Evolutionary conservation across 495 filamentous ascomycete genomes (phyloP).

Genomic region (Neurospora sp.): DNA sequence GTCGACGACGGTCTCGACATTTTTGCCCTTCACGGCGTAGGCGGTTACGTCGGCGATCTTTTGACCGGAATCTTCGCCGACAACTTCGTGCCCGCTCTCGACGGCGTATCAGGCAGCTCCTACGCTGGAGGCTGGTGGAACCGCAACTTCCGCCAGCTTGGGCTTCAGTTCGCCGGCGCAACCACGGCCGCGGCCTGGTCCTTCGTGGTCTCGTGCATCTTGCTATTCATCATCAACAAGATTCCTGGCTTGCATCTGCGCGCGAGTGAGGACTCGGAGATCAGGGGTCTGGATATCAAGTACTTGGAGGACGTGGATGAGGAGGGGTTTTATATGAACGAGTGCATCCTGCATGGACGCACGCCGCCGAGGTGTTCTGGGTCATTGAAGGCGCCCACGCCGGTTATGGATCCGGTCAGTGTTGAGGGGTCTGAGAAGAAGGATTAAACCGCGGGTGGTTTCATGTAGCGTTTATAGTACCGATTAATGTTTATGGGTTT

Average conservation of each 20-base stretch:
- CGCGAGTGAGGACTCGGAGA: constrained; percentile 61
- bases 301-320: constrained; percentile 12
- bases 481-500: too few species aligned
- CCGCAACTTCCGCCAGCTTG: constrained; percentile 62
- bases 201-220: constrained; percentile 64
- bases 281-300: constrained; percentile 67
- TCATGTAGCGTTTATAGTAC: too few species aligned
- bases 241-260: constrained; percentile 66
- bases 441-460: neutral
- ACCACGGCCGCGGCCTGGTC: constrained; percentile 66
- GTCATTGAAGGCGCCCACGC: neutral
- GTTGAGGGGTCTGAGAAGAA: neutral
- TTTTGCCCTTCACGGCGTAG: constrained; percentile 70
- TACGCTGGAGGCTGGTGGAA: constrained; percentile 39
- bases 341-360: neutral
- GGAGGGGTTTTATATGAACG: neutral
- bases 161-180: constrained; percentile 68
- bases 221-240: constrained; percentile 68
- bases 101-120: constrained; percentile 50
- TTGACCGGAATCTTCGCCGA: constrained; percentile 73
- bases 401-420: neutral
- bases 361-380: neutral
- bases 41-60: constrained; percentile 67
- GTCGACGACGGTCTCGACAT: constrained; percentile 75
- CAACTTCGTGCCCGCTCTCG: constrained; percentile 46